Base-by-base conservation (phyloP, 2,329 filamentous ascomycete species). In the Lecanicillium sp. region DNA sequence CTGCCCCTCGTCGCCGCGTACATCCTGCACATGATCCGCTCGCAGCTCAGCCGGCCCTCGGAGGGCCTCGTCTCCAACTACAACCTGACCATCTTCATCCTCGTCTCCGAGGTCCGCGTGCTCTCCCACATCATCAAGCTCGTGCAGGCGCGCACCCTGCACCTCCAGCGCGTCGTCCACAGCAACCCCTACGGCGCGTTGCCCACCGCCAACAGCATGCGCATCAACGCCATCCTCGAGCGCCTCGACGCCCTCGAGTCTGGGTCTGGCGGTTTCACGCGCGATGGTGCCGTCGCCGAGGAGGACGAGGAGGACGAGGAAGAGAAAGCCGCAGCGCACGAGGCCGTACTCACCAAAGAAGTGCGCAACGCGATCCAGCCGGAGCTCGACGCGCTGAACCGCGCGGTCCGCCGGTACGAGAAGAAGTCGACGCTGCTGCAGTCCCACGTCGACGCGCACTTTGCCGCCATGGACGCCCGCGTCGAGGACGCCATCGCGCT, bases 1-100 rank as follows among this genome's bases (percentile, higher is more conserved):
- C 84, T 87, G 24, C 91, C 91, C 0, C 60, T 88, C 0, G 61
- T 89, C 4, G 87, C 87, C n/a, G 87, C 90, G 23, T 93, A 86
- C 66, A 71, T 96, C 32, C 73, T 97, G 10, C 90, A 96, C 61
- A 72, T 80, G 17, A 86, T 96, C 50, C 81, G 91, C 43, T 78
- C 77, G 8, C 88, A 91, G 58, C 78, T 97, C 15, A 90, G 86
- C 20, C 77, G 87, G 2, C 87, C 87, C 0, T 90, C 89, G 0
- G 90, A 94, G 62, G 87, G 87, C 2, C 72, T 97, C 10, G 84
- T 97, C 6, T 95, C 89, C 4, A 87, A 95, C 64, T 94, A 91
- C 68, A 96, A 96, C 64, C 74, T 97, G 47, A 90, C 85, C 11
- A 87, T 97, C 44, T 97, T 96, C 64, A 72, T 95, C 3, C 75